These are phyloP conservation scores for Suillus bovinus DNA, from an alignment of 768 basidiomycete genomes.

Conservation along the genomic window DNA sequence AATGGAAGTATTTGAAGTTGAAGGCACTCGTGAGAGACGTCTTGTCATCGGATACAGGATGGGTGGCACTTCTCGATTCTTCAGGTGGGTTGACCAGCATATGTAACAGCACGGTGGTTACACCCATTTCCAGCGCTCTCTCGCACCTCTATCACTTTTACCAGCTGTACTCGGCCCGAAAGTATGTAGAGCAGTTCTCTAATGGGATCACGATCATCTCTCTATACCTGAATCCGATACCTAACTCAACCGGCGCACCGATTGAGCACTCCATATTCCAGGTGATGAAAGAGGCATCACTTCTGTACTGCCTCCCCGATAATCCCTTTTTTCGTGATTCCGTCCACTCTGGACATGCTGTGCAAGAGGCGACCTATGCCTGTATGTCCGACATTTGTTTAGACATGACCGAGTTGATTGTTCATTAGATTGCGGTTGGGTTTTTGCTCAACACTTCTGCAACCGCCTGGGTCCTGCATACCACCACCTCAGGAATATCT, in stretches of 20 bases:
- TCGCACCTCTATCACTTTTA: conserved; percentile 98
- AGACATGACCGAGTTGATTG: conserved; percentile 4
- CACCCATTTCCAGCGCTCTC: conserved; percentile 58
- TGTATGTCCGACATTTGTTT: conserved; percentile 46
- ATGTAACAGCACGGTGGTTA: conserved; percentile 8
- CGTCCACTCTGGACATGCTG: conserved; percentile 64
- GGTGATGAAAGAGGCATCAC: conserved; percentile 93
- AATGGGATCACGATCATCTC: conserved; percentile 96
- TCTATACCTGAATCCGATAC: conserved; percentile 91
- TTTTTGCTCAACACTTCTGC: conserved; percentile 98
- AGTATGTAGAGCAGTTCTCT: conserved; percentile 98
- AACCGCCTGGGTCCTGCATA: conserved; percentile 93
- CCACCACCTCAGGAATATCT: conserved; percentile 81
- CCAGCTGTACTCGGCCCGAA: conserved; percentile 91
- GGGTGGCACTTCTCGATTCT: conserved; percentile 87
- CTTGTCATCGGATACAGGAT: conserved; percentile 97
- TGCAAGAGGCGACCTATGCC: conserved; percentile 96
- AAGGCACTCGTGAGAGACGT: conserved; percentile 86
- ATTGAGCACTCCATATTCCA: conserved; percentile 99
- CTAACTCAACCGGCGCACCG: conserved; percentile 74
- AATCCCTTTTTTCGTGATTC: conserved; percentile 82
- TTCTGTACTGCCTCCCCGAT: conserved; percentile 91
- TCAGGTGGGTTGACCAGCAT: conserved; percentile 50
- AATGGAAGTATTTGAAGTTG: conserved; percentile 94
- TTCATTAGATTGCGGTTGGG: conserved; percentile 84